A percentile compares a stretch with the other conserved stretches of the same genome.
phyloP scores from a whole-genome alignment of 2,329 filamentous ascomycete species.

The Fusarium praegraminearum region DNA sequence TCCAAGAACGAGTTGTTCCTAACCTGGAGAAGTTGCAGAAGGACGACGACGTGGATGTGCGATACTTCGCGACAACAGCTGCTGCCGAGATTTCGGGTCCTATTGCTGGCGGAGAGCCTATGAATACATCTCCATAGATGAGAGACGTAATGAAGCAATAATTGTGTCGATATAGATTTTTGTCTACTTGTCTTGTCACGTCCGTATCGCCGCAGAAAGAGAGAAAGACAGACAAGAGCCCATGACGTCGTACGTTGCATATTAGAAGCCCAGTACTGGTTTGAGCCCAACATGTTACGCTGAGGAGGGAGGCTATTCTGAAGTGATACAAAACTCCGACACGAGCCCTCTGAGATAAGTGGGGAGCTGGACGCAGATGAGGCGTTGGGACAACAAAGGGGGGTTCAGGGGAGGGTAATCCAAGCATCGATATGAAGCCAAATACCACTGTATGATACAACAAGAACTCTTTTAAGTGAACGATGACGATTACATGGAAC shows the following conservation, averaged over 20 bases:
- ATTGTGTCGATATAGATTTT: constrained; percentile 54
- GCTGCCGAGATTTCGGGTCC: constrained; percentile 68
- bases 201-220: constrained; percentile 34
- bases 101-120: constrained; percentile 65
- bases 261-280: constrained; percentile 37
- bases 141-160: constrained; percentile 65
- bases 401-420: constrained; percentile 18
- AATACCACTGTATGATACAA: constrained; percentile 48
- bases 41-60: constrained; percentile 97
- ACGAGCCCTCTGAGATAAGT: constrained; percentile 12
- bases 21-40: constrained; percentile 95
- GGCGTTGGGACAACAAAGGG: constrained; percentile 15
- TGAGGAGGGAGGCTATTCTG: constrained; percentile 12
- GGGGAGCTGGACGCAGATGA: constrained; percentile 1
- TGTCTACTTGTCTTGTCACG: constrained; percentile 36
- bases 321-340: constrained; percentile 25
- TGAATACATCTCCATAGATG: constrained; percentile 75
- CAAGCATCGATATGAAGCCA: constrained; percentile 35
- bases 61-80: constrained; percentile 96
- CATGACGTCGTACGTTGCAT: constrained; percentile 41
- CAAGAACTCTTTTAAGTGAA: constrained; percentile 42
- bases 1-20: constrained; percentile 87
- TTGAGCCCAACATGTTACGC: constrained; percentile 23
- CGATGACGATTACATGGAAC: constrained; percentile 32
- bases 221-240: constrained; percentile 31